Percentiles rank a stretch among this genome's conserved stretches.
phyloP scores from a whole-genome alignment of 2,329 filamentous ascomycete genomes.

The Ascomycota sp. region DNA sequence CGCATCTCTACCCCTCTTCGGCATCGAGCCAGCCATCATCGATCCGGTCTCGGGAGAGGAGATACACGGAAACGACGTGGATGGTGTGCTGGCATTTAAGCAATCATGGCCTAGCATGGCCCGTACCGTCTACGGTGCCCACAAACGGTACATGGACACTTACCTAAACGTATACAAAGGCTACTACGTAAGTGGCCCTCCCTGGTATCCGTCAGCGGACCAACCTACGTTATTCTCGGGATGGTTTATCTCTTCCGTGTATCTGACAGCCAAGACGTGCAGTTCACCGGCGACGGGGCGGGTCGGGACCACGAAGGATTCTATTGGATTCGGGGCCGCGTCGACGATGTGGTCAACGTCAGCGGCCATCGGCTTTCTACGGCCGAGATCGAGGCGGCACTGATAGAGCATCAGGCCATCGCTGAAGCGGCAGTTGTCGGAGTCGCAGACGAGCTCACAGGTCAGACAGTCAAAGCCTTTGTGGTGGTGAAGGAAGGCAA shows the following conservation, averaged over 20 bases:
- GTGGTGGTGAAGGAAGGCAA: conserved; percentile 76
- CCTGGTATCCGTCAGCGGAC: background rate
- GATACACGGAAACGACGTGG: conserved; percentile 86
- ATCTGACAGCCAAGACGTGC: conserved; percentile 1
- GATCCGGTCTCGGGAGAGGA: conserved; percentile 90
- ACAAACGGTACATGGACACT: conserved; percentile 97
- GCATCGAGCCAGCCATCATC: conserved; percentile 92
- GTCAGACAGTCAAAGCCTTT: conserved; percentile 94
- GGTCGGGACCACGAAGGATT: conserved; percentile 94
- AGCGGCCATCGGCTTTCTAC: conserved; percentile 91
- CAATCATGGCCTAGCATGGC: conserved; percentile 98
- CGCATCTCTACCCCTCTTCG: conserved; percentile 93
- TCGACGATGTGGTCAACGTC: conserved; percentile 97
- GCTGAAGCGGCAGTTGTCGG: conserved; percentile 93
- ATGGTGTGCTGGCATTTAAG: conserved; percentile 93
- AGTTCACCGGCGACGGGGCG: conserved; percentile 87
- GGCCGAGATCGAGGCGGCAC: conserved; percentile 90
- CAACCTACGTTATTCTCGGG: background rate
- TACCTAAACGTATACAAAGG: conserved; percentile 96
- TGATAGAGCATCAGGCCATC: conserved; percentile 77
- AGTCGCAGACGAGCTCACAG: conserved; percentile 79
- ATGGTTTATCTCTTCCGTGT: too few species aligned
- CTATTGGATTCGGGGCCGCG: conserved; percentile 98
- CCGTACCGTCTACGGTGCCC: conserved; percentile 88
- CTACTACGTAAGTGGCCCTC: conserved; percentile 62